These are phyloP conservation scores for Nyssa sinensis DNA, from an alignment of 148 eudicot species.

Conservation along the genomic window DNA sequence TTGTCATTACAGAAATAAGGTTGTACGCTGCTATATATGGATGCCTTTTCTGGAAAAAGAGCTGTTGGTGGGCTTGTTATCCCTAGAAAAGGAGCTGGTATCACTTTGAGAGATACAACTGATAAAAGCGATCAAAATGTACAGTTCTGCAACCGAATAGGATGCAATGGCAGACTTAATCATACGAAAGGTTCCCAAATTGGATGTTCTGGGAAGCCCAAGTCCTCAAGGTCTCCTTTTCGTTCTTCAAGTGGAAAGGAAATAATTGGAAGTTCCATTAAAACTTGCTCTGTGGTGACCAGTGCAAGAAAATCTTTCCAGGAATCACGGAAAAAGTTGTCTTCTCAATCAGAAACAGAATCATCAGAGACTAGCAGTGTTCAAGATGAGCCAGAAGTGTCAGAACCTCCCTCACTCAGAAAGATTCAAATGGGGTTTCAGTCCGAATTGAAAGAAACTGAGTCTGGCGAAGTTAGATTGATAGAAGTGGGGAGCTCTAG, in stretches of 20 bases:
- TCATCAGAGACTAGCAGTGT: slow-evolving; percentile 43
- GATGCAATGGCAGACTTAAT: slow-evolving; percentile 74
- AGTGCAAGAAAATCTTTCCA: slow-evolving; percentile 33
- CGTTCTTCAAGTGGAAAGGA: slow-evolving; percentile 56
- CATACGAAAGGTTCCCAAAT: slow-evolving; percentile 34
- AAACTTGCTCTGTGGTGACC: slow-evolving; percentile 20
- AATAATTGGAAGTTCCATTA: slow-evolving; percentile 46
- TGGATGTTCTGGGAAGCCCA: slow-evolving; percentile 47
- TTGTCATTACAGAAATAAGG: slow-evolving; percentile 31
- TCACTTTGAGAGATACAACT: slow-evolving; percentile 40
- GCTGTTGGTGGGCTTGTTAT: slow-evolving; percentile 35
- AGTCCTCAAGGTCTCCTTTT: slow-evolving; percentile 40
- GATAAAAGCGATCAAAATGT: slow-evolving; percentile 38
- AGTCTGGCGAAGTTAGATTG: slow-evolving; percentile 22
- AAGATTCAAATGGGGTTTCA: slow-evolving; percentile 23
- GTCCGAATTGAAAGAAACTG: slow-evolving; percentile 20
- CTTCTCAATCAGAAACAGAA: slow-evolving; percentile 32
- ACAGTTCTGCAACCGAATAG: slow-evolving; percentile 74
- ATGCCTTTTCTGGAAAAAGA: slow-evolving; percentile 50
- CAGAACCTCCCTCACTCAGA: slow-evolving; percentile 28
- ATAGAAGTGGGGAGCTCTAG: slow-evolving; percentile 43
- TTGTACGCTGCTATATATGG: slow-evolving; percentile 39
- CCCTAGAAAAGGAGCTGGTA: slow-evolving; percentile 45
- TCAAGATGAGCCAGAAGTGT: slow-evolving; percentile 38
- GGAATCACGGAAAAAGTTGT: slow-evolving; percentile 37